Conservation (phyloP, 2,329 filamentous ascomycete species). For the Mycogone perniciosa region DNA sequence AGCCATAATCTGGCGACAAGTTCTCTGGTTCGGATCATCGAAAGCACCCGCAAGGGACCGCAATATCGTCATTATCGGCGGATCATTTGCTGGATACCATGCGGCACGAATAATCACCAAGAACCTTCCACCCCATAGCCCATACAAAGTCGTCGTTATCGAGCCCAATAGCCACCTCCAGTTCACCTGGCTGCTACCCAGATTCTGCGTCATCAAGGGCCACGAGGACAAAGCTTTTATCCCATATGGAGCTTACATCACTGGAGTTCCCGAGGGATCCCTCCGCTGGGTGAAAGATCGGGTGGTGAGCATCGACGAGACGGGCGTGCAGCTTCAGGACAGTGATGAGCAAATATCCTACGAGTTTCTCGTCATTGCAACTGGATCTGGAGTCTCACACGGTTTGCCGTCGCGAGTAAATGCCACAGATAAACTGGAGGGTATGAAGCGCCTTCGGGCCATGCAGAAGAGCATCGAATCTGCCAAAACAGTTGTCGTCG, state of each 20-base stretch:
- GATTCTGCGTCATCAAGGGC: slow-evolving; percentile 47
- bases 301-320: slow-evolving; percentile 32
- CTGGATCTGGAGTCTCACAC: slow-evolving; percentile 41
- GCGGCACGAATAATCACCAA: slow-evolving; percentile 42
- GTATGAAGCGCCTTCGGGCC: slow-evolving; percentile 34
- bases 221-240: slow-evolving; percentile 56
- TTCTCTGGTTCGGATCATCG: slow-evolving; percentile 13
- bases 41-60: slow-evolving; percentile 19
- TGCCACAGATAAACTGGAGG: slow-evolving; percentile 35
- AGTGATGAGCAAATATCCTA: slow-evolving; percentile 42
- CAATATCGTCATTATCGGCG: slow-evolving; percentile 52
- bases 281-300: slow-evolving; percentile 37
- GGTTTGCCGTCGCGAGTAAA: slow-evolving; percentile 44
- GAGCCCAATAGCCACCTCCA: slow-evolving; percentile 57
- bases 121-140: slow-evolving; percentile 39
- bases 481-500: slow-evolving; percentile 40
- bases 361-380: slow-evolving; percentile 52
- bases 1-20: slow-evolving; percentile 12
- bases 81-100: slow-evolving; percentile 51
- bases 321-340: slow-evolving; percentile 32
- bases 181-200: slow-evolving; percentile 54
- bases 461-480: slow-evolving; percentile 41
- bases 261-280: slow-evolving; percentile 26
- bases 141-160: slow-evolving; percentile 47
- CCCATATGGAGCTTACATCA: slow-evolving; percentile 44